Conservation (phyloP, 148 eudicot species). For the Fallopia convolvulus region DNA sequence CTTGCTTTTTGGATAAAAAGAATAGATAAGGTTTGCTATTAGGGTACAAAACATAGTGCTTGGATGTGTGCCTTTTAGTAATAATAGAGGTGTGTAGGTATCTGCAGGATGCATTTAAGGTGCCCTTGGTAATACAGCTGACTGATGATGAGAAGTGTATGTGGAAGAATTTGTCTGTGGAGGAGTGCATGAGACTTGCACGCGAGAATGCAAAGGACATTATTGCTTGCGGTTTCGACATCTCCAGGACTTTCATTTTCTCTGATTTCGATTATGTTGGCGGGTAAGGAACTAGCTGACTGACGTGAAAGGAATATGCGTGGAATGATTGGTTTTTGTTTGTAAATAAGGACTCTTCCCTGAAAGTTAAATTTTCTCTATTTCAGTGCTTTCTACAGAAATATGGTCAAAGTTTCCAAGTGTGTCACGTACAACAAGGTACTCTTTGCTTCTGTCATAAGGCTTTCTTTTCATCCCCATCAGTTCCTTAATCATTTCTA, state of each 20-base stretch:
- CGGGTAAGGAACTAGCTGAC: slow-evolving; percentile 38
- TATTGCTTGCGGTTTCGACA: slow-evolving; percentile 95
- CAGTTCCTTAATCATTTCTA: neutral
- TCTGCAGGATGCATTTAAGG: slow-evolving; percentile 96
- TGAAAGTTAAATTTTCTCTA: slow-evolving; percentile 3
- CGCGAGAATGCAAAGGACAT: slow-evolving; percentile 98
- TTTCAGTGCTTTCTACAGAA: slow-evolving; percentile 69
- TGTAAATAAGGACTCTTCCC: neutral
- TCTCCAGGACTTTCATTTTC: slow-evolving; percentile 83
- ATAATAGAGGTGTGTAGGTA: slow-evolving; percentile 50
- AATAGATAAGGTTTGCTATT: too few species aligned
- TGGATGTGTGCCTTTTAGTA: slow-evolving; percentile 5
- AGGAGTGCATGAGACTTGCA: slow-evolving; percentile 92
- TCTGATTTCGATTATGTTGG: slow-evolving; percentile 87
- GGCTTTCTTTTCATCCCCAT: neutral
- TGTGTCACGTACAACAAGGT: slow-evolving; percentile 95
- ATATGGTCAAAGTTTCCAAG: slow-evolving; percentile 77
- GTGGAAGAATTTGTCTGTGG: slow-evolving; percentile 90
- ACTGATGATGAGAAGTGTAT: slow-evolving; percentile 98
- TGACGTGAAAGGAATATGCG: neutral
- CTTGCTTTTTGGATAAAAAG: neutral
- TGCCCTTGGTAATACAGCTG: slow-evolving; percentile 89
- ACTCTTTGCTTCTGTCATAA: neutral
- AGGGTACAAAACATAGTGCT: too few species aligned
- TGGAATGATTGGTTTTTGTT: neutral